These are phyloP conservation scores for Trametes cingulata DNA, from an alignment of 768 basidiomycete species.

Conservation along the genomic window DNA sequence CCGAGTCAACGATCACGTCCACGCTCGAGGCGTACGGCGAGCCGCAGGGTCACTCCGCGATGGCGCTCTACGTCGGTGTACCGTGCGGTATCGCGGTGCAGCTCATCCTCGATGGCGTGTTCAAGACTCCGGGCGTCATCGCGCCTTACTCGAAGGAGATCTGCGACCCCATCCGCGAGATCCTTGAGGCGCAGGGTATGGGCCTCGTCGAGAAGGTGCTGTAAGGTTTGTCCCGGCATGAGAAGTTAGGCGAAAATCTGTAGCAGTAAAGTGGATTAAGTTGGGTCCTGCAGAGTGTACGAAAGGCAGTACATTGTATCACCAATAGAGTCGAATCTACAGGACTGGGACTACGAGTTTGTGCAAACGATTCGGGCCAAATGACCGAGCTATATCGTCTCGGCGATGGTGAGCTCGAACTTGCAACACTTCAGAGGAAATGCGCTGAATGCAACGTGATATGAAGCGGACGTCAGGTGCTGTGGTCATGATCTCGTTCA, in stretches of 20 bases:
- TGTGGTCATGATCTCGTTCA: too few species aligned
- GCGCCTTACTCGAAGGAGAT: constrained; percentile 88
- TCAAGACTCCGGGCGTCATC: constrained; percentile 76
- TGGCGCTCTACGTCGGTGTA: constrained; percentile 90
- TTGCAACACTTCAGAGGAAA: too few species aligned
- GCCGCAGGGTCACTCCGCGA: constrained; percentile 78
- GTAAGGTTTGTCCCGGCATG: constrained; percentile 34
- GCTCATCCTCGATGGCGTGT: constrained; percentile 83
- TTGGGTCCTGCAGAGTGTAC: neutral
- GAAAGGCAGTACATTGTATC: neutral
- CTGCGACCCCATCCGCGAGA: constrained; percentile 68
- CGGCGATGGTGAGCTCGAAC: too few species aligned
- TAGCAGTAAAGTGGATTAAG: neutral
- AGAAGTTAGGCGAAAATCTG: neutral
- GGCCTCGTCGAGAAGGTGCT: constrained; percentile 70
- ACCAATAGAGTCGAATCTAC: neutral
- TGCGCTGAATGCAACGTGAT: too few species aligned
- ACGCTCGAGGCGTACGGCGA: constrained; percentile 89
- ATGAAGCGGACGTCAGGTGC: too few species aligned
- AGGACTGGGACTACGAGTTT: neutral
- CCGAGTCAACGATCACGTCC: constrained; percentile 80
- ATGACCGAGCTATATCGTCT: too few species aligned
- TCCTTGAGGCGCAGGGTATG: constrained; percentile 73
- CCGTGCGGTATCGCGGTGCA: constrained; percentile 95
- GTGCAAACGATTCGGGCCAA: too few species aligned